phyloP scores from a whole-genome alignment of 768 basidiomycete genomes.

The Rhizopogon salebrosus region DNA sequence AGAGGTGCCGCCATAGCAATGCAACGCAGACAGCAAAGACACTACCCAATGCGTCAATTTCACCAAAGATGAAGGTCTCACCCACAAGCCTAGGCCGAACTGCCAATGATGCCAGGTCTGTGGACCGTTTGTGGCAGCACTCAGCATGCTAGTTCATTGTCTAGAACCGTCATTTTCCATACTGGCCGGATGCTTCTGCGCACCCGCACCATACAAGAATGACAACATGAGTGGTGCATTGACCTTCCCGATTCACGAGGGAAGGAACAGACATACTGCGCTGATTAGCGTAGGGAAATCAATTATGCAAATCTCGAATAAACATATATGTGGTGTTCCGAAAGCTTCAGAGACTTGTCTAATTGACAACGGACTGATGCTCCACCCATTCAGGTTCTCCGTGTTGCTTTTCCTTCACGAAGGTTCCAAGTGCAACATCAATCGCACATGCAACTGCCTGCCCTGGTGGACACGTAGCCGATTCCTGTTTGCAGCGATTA shows the following conservation, averaged over 20 bases:
- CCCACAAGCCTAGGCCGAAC: background rate
- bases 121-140: too few relatives aligned
- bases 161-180: too few relatives aligned
- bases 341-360: too few relatives aligned
- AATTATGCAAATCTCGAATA: background rate
- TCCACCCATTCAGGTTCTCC: background rate
- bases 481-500: background rate
- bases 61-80: background rate
- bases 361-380: background rate
- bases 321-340: background rate
- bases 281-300: background rate
- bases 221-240: background rate
- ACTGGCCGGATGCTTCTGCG: background rate
- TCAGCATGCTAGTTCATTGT: too few relatives aligned
- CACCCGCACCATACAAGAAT: background rate
- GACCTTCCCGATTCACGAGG: background rate
- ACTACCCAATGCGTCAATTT: background rate
- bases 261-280: background rate
- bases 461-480: background rate
- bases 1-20: background rate
- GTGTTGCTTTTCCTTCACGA: background rate
- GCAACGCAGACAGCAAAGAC: background rate
- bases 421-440: background rate
- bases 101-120: background rate
- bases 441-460: background rate